Evolutionary conservation across 148 eudicot species (phyloP), one percentile per base, ranked within the genome.

Genomic region (Fagopyrum tataricum): DNA sequence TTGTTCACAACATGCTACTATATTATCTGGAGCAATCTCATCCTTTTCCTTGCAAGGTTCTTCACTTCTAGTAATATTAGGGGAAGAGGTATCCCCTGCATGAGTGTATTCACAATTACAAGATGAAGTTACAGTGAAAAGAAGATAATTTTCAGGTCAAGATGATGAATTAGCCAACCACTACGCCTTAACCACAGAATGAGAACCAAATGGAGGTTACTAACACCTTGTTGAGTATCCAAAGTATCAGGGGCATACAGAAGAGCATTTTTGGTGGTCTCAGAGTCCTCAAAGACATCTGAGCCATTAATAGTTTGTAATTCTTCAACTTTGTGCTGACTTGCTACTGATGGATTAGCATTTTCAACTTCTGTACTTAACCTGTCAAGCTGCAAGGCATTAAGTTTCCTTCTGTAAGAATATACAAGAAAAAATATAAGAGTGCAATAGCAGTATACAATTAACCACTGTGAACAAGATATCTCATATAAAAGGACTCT

Each of bases 241-340:
- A 82, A 83, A 62, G 89, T 81, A 82, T 91, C 97, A 47, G 96
- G 96, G 73, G 79, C 92, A 77, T 77, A 88, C 44, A 82, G 82
- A 76, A 84, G 81, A 70, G 77, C 72, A 78, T 48, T 75, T 77
- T 70, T 72, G 58, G 76, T 37, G 59, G 47, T 74, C 53, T 76
- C 81, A 24, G 80, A 68, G 72, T 76, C 87, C 41, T 78, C 73
- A 37, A 59, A 58, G 70, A 67, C 74, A 71, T 75, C 76, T 47
- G 71, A 51, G 44, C 78, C 84, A 74, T 77, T 73, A 48, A 70
- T 13, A 72, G 40, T 41, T 51, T 73, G 76, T 73, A 55, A 69
- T 43, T 78, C 78, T 76, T 78, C 84, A 77, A 74, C 72, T 76
- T 59, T 64, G 23, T 74, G 77, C 78, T 78, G 80, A 72, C 67